Evolutionary conservation across 345 rosid genomes (phyloP).

Genomic region (Pugionium dolabratum): DNA sequence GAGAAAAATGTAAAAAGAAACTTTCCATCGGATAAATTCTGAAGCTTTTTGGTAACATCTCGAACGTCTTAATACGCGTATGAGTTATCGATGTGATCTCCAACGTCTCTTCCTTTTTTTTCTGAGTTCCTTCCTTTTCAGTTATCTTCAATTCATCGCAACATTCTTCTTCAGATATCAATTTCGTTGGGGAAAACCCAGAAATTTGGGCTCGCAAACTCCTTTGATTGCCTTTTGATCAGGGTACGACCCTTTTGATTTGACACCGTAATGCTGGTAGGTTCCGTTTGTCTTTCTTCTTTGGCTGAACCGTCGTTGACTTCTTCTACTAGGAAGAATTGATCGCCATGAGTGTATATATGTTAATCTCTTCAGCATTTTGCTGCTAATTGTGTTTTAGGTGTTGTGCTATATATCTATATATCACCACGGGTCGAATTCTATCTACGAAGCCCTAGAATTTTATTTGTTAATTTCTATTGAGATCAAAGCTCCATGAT

Average conservation of each 20-base stretch:
- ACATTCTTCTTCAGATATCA: constrained; percentile 24
- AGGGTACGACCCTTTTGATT: constrained; percentile 20
- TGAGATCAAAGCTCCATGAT: constrained; percentile 9
- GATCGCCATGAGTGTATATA: constrained; percentile 19
- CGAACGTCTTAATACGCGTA: constrained; percentile 24
- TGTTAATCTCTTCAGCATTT: not conserved
- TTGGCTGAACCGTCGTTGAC: not conserved
- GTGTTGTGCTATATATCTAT: not conserved
- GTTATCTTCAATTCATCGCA: constrained; percentile 7
- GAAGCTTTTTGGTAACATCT: constrained; percentile 20
- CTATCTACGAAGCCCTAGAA: constrained; percentile 1
- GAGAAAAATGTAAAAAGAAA: not conserved
- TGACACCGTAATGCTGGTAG: constrained; percentile 35
- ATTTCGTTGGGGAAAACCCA: constrained; percentile 9
- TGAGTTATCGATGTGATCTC: constrained; percentile 35
- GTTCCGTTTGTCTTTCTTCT: not conserved
- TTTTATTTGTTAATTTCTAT: not conserved
- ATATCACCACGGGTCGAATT: constrained; percentile 14
- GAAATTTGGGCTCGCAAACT: not conserved
- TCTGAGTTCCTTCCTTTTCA: constrained; percentile 2
- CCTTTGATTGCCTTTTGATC: constrained; percentile 4
- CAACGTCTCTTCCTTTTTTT: constrained; percentile 27
- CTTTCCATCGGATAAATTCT: constrained; percentile 22
- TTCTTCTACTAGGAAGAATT: constrained; percentile 26
- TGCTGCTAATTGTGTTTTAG: constrained; percentile 12